Conservation (phyloP, 2,329 filamentous ascomycete species). For the Arthrocladium fulminans region DNA sequence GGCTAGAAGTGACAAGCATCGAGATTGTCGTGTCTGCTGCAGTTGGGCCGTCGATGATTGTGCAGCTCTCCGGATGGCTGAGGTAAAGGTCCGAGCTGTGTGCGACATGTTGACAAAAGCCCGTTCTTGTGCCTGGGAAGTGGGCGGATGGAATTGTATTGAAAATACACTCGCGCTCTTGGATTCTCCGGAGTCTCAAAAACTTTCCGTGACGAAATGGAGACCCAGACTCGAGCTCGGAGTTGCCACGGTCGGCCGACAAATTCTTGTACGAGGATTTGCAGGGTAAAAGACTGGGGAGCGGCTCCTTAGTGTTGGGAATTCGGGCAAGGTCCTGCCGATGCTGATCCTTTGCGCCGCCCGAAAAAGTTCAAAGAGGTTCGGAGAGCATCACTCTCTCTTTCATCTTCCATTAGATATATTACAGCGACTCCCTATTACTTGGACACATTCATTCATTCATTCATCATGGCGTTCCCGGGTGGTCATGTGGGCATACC, state of each 20-base stretch:
- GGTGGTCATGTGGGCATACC: slow-evolving; percentile 10
- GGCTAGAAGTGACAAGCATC: slow-evolving; percentile 1
- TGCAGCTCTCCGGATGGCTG: neutral
- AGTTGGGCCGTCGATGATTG: neutral
- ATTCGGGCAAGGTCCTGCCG: neutral
- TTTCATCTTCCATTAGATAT: too few species aligned
- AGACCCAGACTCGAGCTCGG: neutral
- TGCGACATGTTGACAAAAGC: neutral
- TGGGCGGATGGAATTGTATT: neutral
- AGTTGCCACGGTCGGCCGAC: neutral
- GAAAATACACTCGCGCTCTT: neutral
- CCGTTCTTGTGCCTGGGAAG: neutral
- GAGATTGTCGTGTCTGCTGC: neutral
- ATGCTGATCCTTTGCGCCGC: neutral
- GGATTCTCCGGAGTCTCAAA: slow-evolving; percentile 5
- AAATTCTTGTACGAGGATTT: neutral
- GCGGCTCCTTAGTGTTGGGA: neutral
- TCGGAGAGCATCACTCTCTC: neutral
- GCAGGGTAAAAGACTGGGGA: too few species aligned
- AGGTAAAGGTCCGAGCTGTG: neutral
- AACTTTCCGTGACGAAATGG: slow-evolving; percentile 9
- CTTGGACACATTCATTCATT: neutral
- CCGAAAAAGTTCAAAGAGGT: neutral
- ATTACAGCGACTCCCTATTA: too few species aligned
- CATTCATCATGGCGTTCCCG: slow-evolving; percentile 4